Conservation (phyloP, 345 rosid species). For the Hibiscus syriacus region DNA sequence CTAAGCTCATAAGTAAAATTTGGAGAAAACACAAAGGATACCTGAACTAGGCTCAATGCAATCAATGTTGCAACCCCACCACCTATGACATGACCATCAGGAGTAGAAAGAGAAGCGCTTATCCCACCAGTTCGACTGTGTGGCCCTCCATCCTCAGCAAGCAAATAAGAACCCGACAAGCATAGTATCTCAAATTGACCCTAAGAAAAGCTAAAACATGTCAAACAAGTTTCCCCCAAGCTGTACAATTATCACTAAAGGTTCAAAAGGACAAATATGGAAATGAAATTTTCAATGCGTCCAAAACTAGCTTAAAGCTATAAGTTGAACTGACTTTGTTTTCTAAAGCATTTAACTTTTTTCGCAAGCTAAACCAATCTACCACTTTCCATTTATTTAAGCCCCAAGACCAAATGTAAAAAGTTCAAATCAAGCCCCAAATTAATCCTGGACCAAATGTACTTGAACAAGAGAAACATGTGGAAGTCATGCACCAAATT, state of each 20-base stretch:
- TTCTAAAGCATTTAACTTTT: too few relatives aligned
- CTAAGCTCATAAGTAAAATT: slow-evolving; percentile 1
- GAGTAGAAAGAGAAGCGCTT: slow-evolving; percentile 85
- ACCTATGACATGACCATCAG: slow-evolving; percentile 90
- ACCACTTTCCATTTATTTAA: background rate
- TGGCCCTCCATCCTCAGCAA: slow-evolving; percentile 65
- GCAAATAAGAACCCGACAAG: slow-evolving; percentile 87
- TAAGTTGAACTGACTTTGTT: background rate
- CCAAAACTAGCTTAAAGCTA: background rate
- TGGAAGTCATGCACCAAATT: background rate
- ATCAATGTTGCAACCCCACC: slow-evolving; percentile 80
- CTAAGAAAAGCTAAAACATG: slow-evolving; percentile 33
- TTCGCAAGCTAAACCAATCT: background rate
- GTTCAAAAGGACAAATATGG: background rate
- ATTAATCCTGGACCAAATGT: background rate
- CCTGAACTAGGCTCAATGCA: slow-evolving; percentile 87
- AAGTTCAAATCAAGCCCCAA: background rate
- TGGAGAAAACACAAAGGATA: slow-evolving; percentile 16
- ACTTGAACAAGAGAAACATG: background rate
- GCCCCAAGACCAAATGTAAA: background rate
- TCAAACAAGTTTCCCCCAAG: slow-evolving; percentile 19
- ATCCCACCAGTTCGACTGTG: slow-evolving; percentile 82
- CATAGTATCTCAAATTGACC: slow-evolving; percentile 94
- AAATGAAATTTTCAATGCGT: background rate
- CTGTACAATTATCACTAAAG: background rate